phyloP scores from a whole-genome alignment of 2,329 filamentous ascomycete species.

The Trichoderma sp. region DNA sequence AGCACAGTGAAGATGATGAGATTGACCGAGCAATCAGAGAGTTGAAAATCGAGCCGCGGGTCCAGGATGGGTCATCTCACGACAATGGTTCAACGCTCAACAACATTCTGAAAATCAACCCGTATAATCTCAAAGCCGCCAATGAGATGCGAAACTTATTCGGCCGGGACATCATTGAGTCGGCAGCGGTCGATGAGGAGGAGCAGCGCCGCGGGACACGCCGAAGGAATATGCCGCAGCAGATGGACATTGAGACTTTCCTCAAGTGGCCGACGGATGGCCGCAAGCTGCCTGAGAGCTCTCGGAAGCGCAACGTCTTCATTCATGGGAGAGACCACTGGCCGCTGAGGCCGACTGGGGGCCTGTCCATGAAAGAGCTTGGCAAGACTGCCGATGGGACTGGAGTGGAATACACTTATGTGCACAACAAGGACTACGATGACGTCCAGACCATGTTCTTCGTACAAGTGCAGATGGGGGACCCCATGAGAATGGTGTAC shows the following conservation, averaged over 20 bases:
- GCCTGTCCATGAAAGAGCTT: conserved; percentile 74
- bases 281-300: conserved; percentile 68
- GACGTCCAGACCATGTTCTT: conserved; percentile 76
- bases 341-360: conserved; percentile 77
- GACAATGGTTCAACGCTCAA: conserved; percentile 36
- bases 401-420: conserved; percentile 70
- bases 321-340: conserved; percentile 85
- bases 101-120: conserved; percentile 53
- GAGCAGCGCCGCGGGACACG: conserved; percentile 43
- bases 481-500: conserved; percentile 79
- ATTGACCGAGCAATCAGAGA: conserved; percentile 58
- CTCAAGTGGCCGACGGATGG: conserved; percentile 55
- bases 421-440: conserved; percentile 74
- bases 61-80: conserved; percentile 13
- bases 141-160: conserved; percentile 82
- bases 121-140: conserved; percentile 75
- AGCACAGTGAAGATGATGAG: conserved; percentile 48
- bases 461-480: conserved; percentile 75
- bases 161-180: conserved; percentile 59
- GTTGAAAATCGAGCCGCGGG: conserved; percentile 43
- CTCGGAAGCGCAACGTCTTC: conserved; percentile 77
- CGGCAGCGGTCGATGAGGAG: conserved; percentile 52
- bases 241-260: conserved; percentile 60
- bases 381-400: conserved; percentile 51
- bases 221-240: conserved; percentile 43